Base-by-base conservation (phyloP, 371 early-diverging fungal species). In the Mortierella sp. region DNA sequence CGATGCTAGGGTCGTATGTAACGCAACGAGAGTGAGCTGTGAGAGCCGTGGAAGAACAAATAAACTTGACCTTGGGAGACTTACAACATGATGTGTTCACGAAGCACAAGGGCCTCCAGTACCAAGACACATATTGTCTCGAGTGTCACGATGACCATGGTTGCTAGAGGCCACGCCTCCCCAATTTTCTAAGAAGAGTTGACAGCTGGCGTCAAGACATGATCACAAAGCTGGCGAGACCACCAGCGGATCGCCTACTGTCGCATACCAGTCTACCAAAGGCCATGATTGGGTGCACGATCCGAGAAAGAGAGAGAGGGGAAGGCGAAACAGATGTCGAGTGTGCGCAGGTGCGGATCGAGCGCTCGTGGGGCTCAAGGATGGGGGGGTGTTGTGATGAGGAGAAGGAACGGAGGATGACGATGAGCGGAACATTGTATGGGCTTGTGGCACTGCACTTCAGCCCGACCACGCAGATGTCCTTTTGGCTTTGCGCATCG, bases 91-190 rank as follows among this genome's bases (percentile, higher is more conserved):
- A 67, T 43, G 17, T 74, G 76, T 22, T 64, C 64, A 7, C 69
- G 60, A 16, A 74, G 54, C 6, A 74, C 60, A 8, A 74, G 61
- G 3, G 65, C 55, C 24, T 68, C 69, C 16, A 74, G 65, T 1
- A 54, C 64, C 6, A 74, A 34, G 4, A 47, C 34, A 13, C 47
- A 17, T n/a, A 64, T 47, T 0, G 54, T 57, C 50, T 74, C 60
- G 6, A 74, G 54, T 16, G 68, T 49, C 24, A 74, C 64, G 8
- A 68, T 9, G 8, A 44, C 9, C 28, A 74, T 37, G 0, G 76
- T 63, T 27, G 76, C 76, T 22, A 51, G 56, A 40, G 76, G 76
- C 69, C 76, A 74, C n/a, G 68, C 57, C 6, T 59, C 74, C 13
- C 67, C 48, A 28, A 54, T 10, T 10, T n/a, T 57, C 70, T 69